Conservation (phyloP, 2,329 filamentous ascomycete genomes). For the Ceratocystis smalleyi region DNA sequence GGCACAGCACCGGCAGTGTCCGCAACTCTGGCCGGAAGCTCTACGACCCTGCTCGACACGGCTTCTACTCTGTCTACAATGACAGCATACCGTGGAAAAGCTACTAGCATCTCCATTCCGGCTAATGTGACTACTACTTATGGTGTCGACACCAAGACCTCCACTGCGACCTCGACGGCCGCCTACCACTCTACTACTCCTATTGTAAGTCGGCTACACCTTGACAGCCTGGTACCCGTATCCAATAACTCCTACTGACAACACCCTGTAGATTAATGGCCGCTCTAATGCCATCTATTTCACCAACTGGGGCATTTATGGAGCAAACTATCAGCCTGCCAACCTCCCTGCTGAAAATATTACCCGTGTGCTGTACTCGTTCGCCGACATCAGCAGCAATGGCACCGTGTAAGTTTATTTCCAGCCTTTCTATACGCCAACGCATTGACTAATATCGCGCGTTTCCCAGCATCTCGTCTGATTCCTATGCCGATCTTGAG, state of each 20-base stretch:
- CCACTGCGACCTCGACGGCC: not conserved
- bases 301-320: slow-evolving; percentile 51
- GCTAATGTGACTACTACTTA: not conserved
- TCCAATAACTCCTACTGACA: not conserved
- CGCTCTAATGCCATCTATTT: slow-evolving; percentile 35
- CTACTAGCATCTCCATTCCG: not conserved
- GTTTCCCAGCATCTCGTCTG: slow-evolving; percentile 35
- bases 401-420: slow-evolving; percentile 20
- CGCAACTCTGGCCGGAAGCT: not conserved
- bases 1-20: not conserved
- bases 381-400: slow-evolving; percentile 18
- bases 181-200: not conserved
- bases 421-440: not conserved
- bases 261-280: not conserved
- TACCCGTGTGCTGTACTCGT: slow-evolving; percentile 53
- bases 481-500: slow-evolving; percentile 46
- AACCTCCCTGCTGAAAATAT: slow-evolving; percentile 51
- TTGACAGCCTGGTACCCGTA: not conserved
- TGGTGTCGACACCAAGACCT: not conserved
- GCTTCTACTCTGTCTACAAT: not conserved
- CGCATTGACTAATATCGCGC: slow-evolving; percentile 6
- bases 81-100: not conserved
- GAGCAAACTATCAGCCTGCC: slow-evolving; percentile 52
- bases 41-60: not conserved
- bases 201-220: not conserved